Percentiles rank a stretch among this genome's conserved stretches.
These are phyloP conservation scores for Monosporozyma aquatica DNA, from an alignment of 805 yeast species.

Conservation along the genomic window DNA sequence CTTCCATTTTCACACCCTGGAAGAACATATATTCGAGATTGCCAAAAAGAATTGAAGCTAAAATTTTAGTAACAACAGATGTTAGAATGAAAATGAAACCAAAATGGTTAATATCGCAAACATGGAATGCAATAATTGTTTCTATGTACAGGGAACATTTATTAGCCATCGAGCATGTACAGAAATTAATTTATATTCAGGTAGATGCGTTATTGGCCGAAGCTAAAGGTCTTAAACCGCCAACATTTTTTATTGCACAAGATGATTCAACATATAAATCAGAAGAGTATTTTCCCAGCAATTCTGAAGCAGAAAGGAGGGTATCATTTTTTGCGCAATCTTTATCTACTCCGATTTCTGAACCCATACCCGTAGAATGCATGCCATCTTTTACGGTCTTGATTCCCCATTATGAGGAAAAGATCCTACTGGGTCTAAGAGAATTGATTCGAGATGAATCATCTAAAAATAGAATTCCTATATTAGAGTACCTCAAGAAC, in stretches of 20 bases:
- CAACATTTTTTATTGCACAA: slow-evolving; percentile 70
- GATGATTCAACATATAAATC: slow-evolving; percentile 64
- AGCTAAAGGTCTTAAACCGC: slow-evolving; percentile 48
- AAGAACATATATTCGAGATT: slow-evolving; percentile 65
- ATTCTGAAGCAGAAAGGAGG: slow-evolving; percentile 74
- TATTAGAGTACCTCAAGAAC: slow-evolving; percentile 71
- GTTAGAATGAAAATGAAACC: slow-evolving; percentile 41
- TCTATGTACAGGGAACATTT: slow-evolving; percentile 78
- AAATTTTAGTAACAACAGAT: slow-evolving; percentile 47
- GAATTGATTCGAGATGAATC: slow-evolving; percentile 70
- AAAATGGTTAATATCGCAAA: slow-evolving; percentile 51
- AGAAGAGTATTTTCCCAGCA: slow-evolving; percentile 43
- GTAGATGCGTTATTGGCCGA: slow-evolving; percentile 30
- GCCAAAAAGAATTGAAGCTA: slow-evolving; percentile 68
- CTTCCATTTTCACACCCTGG: slow-evolving; percentile 87
- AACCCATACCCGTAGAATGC: slow-evolving; percentile 50
- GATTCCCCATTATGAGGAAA: slow-evolving; percentile 82
- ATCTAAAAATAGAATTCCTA: slow-evolving; percentile 49
- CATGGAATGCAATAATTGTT: slow-evolving; percentile 80
- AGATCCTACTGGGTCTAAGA: slow-evolving; percentile 61
- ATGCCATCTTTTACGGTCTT: slow-evolving; percentile 81
- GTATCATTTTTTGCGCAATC: slow-evolving; percentile 88
- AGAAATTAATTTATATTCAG: slow-evolving; percentile 52
- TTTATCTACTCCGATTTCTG: slow-evolving; percentile 75
- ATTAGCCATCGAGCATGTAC: slow-evolving; percentile 63